Base-by-base conservation (phyloP, 768 basidiomycete species). In the Tricholoma saponaceum region DNA sequence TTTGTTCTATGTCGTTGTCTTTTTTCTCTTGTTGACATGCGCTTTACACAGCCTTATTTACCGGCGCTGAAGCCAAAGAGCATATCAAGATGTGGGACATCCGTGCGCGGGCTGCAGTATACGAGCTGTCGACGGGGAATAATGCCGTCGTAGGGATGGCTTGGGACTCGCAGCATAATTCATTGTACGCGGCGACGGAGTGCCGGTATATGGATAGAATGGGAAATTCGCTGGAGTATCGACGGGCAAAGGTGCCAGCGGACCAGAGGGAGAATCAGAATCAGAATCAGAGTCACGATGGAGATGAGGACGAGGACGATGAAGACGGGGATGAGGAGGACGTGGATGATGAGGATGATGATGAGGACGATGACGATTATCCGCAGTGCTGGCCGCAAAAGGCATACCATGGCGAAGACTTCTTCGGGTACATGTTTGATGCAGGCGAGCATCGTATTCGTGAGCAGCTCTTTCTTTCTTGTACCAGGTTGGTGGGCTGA, bases 111-210 rank as follows among this genome's bases (percentile, higher is more conserved):
- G 61, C 60, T 13, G 50, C 65, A 5, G 66, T 77, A 1, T 79
- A 78, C 59, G 77, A 79, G 54, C 67, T 79, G 16, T 67, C 75
- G 1, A 77, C 77, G 4, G 78, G 78, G 4, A 81, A 79, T 60
- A 81, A 78, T 58, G 30, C 54, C 2, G 77, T 79, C 0, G 46
- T 46, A 0, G 60, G 60, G 5, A 60, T 79, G 56, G 67, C 65
- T 1, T 79, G 75, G 77, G 73, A 74, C 51, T 57, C 28, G 13
- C 52, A 28, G 5, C 61, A 56, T 30, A 66, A 66, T 18, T 54
- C 68, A 5, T 65, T 78, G 5, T 76, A 70, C 58, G 76, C 73
- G 3, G 66, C 69, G 3, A 77, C 78, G 3, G 59, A 59, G 30
- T 76, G 74, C 63, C 28, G 32, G 3, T 65, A 73, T 52, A 58